Evolutionary conservation across 768 basidiomycete species (phyloP), one percentile per base, ranked within the genome.

Genomic region (Rhizopogon sp.): DNA sequence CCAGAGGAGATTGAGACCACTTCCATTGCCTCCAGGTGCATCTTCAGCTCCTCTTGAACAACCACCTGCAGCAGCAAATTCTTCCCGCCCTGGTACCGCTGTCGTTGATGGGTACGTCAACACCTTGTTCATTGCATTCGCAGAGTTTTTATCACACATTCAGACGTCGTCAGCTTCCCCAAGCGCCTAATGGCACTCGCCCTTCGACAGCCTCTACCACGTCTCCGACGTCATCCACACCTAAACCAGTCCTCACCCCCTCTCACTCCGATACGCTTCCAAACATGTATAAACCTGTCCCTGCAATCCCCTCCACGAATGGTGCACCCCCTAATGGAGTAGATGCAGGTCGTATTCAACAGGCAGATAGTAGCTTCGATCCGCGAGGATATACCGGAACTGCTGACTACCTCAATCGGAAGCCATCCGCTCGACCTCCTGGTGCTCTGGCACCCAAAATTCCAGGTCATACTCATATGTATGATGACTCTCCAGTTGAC

Each of bases 251-350:
- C 28, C 16, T 25, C 29, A 2, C 29, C 16, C 52, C 42, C 50
- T 47, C 51, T 20, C 65, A 58, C 39, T 50, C 64, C 3, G 68
- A 70, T 22, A 8, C 52, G 14, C 16, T 17, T 3, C 59, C 61
- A 1, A 70, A 68, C 33, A 40, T 71, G 14, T 58, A 68, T 58
- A 70, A 70, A 53, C 68, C 68, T 11, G 68, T 70, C 3, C 68
- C 68, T 6, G 61, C 68, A 2, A 60, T 70, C 9, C 68, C 68
- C 1, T 33, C 51, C 6, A 6, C 47, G 5, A 63, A 63, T n/a
- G 59, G 59, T 9, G 35, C 35, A 35, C 50, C 53, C 6, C 22
- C 39, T 13, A 44, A 51, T 17, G 53, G 44, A 3, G 22, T 35
- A 3, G 67, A 65, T 42, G 39, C 16, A 33, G 31, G 52, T 22